Percentiles rank a stretch among this genome's conserved stretches.
Conservation (phyloP, 2,329 filamentous ascomycete species). For the Teratosphaeria nubilosa region DNA sequence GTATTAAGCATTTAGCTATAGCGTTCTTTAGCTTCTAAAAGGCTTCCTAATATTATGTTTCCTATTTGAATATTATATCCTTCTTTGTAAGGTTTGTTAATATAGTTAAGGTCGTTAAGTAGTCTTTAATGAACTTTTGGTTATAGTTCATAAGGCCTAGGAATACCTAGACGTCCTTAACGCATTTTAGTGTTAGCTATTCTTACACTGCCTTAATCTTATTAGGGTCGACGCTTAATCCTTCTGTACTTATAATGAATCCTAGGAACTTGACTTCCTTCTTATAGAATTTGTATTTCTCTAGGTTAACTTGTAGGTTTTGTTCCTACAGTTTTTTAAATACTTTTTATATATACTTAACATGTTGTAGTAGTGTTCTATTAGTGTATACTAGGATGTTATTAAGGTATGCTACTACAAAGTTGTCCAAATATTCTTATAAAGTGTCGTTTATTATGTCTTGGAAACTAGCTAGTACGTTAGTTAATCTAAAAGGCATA, state of each 20-base stretch:
- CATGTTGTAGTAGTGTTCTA: slow-evolving; percentile 13
- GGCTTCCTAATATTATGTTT: not conserved
- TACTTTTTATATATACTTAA: slow-evolving; percentile 17
- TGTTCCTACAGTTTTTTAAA: slow-evolving; percentile 12
- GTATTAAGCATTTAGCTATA: not conserved
- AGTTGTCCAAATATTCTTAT: slow-evolving; percentile 15
- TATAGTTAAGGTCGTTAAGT: slow-evolving; percentile 4
- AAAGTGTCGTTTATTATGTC: slow-evolving; percentile 19
- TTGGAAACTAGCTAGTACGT: slow-evolving; percentile 15
- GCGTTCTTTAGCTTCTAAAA: slow-evolving; percentile 4
- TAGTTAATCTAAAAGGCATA: slow-evolving; percentile 19
- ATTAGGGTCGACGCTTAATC: too few relatives aligned
- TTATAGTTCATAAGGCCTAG: slow-evolving; percentile 9
- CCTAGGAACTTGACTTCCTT: slow-evolving; percentile 22
- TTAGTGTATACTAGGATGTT: slow-evolving; percentile 22
- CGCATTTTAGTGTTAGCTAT: slow-evolving; percentile 13
- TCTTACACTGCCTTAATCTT: slow-evolving; percentile 18
- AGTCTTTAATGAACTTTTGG: slow-evolving; percentile 7
- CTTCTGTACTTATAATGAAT: slow-evolving; percentile 18
- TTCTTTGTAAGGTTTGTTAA: slow-evolving; percentile 7
- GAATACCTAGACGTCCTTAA: slow-evolving; percentile 16
- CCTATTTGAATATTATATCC: slow-evolving; percentile 6
- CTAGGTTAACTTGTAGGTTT: slow-evolving; percentile 6
- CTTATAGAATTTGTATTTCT: slow-evolving; percentile 25
- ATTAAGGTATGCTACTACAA: slow-evolving; percentile 16